These are phyloP conservation scores for Plectosphaerella plurivora DNA, from an alignment of 2,329 filamentous ascomycete species.

Conservation along the genomic window DNA sequence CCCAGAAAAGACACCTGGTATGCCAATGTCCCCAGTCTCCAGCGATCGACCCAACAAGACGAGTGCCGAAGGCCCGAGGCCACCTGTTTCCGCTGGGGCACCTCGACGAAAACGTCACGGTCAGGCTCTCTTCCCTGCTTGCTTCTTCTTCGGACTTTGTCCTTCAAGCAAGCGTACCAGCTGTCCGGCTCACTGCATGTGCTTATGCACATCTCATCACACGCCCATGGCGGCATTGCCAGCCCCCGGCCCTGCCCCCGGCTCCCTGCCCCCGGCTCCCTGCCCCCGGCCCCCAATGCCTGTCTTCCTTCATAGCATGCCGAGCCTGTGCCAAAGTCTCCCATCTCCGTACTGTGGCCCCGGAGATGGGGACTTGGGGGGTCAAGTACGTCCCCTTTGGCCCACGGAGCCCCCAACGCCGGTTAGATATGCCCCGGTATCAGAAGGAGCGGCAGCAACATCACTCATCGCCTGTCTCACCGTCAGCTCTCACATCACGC, in stretches of 20 bases:
- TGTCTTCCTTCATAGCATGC: no score
- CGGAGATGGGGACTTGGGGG: no score
- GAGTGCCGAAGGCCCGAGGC: not conserved
- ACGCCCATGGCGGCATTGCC: not conserved
- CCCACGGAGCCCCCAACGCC: no score
- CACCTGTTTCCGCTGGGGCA: not conserved
- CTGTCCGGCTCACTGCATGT: not conserved
- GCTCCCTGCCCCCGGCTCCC: not conserved
- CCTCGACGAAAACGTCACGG: not conserved
- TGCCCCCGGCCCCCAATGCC: no score
- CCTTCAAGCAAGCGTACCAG: not conserved
- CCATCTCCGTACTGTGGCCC: no score
- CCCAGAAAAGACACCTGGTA: not conserved
- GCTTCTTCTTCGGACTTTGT: not conserved
- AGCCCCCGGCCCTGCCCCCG: not conserved
- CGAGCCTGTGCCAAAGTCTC: no score
- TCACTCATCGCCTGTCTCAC: not conserved
- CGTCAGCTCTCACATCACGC: not conserved
- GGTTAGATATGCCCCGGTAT: no score
- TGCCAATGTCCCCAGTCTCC: not conserved
- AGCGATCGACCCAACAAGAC: not conserved
- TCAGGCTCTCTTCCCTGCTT: not conserved
- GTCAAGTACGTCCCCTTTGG: no score
- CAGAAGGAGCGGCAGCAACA: not conserved
- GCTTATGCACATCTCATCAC: not conserved